Evolutionary conservation across 83 land plant genomes (phyloP).

Genomic region (Diphasiastrum complanatum): DNA sequence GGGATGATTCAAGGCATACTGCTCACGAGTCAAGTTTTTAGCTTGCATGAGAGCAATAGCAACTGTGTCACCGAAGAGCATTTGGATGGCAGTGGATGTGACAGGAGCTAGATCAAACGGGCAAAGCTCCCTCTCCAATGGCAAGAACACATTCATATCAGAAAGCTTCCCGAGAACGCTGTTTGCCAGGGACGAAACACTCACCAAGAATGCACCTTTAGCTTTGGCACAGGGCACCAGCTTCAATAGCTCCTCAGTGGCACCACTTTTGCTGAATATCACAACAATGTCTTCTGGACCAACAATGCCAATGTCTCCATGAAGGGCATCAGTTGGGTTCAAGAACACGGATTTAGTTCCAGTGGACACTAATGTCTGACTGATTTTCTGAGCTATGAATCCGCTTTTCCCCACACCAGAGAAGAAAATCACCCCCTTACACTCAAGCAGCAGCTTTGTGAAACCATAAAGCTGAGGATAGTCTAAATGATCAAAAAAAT

Average conservation of each 20-base stretch:
- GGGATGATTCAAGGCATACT: conserved; percentile 94
- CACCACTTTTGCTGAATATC: conserved; percentile 78
- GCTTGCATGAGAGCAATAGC: conserved; percentile 91
- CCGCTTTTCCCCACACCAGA: conserved; percentile 98
- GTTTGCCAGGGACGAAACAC: conserved; percentile 46
- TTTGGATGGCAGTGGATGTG: conserved; percentile 91
- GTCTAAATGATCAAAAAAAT: too few species aligned
- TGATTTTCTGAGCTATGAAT: conserved; percentile 83
- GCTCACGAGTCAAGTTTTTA: conserved; percentile 67
- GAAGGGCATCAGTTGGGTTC: conserved; percentile 74
- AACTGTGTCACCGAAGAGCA: conserved; percentile 97
- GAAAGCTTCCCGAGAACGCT: conserved; percentile 38
- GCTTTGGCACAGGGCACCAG: conserved; percentile 79
- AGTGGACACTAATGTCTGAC: conserved; percentile 86
- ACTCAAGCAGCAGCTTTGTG: conserved; percentile 55
- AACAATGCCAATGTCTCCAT: conserved; percentile 91
- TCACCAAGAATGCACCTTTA: conserved; percentile 66
- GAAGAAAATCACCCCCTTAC: conserved; percentile 76
- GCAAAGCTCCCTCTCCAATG: conserved; percentile 87
- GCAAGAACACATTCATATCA: conserved; percentile 84
- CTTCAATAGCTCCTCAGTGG: conserved; percentile 72
- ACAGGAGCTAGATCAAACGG: conserved; percentile 97
- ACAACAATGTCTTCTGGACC: conserved; percentile 50
- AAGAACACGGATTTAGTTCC: conserved; percentile 67
- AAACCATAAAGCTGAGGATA: conserved; percentile 67